Conservation (phyloP, 345 rosid genomes). For the Hibiscus mutabilis region DNA sequence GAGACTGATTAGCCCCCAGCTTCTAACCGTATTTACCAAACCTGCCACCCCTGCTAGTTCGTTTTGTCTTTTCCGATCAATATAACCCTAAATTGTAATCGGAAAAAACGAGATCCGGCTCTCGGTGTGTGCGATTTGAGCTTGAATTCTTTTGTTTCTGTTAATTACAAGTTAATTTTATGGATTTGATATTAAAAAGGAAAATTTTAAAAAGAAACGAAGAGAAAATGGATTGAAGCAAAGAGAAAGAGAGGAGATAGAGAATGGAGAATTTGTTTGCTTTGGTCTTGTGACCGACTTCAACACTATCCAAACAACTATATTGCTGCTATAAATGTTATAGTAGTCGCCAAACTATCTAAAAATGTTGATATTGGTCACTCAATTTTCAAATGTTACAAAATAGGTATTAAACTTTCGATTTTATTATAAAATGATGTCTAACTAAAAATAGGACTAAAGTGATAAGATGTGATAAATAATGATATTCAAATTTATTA, state of each 20-base stretch:
- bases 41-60: slow-evolving; percentile 30
- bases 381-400: too few relatives aligned
- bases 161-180: background rate
- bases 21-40: slow-evolving; percentile 33
- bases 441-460: too few relatives aligned
- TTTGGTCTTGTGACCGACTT: slow-evolving; percentile 9
- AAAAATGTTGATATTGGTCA: slow-evolving; percentile 17
- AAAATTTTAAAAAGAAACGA: background rate
- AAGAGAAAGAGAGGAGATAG: slow-evolving; percentile 1
- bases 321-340: background rate
- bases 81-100: slow-evolving; percentile 8
- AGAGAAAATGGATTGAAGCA: background rate
- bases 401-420: too few relatives aligned
- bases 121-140: background rate
- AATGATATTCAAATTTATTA: too few relatives aligned
- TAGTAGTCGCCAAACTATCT: too few relatives aligned
- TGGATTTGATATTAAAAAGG: background rate
- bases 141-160: background rate
- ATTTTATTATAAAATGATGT: too few relatives aligned
- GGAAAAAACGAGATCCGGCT: background rate
- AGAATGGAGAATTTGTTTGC: slow-evolving; percentile 6
- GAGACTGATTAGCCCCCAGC: slow-evolving; percentile 99
- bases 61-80: background rate
- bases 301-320: background rate
- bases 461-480: too few relatives aligned